Base-by-base conservation (phyloP, 495 filamentous ascomycete species). In the Cenococcum geophilum region DNA sequence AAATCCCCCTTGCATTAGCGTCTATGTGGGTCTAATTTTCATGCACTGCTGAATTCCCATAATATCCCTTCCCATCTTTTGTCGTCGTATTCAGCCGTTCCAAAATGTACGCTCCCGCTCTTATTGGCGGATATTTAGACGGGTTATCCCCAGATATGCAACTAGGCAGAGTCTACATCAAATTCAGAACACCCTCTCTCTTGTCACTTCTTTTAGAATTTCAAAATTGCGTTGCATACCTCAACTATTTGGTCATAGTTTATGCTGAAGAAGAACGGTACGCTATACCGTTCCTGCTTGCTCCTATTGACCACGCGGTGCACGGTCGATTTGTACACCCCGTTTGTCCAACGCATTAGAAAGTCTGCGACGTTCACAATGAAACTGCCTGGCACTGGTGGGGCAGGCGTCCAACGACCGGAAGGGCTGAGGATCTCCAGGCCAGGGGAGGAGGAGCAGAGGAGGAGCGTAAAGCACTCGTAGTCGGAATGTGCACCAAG, bases 391-490 rank as follows among this genome's bases (percentile, higher is more conserved):
- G 65, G 79, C 75, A 63, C 72, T 74, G 23, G 72, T 55, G 42
- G 12, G 1, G 70, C 71, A 34, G 27, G 54, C 35, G 80, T 76
- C 79, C 79, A 82, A 14, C 76, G 69, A 0, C 76, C 77, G 45
- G 76, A 75, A 42, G 76, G 77, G 43, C 75, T 77, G 1, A 83
- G 70, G 0, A 82, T 76, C 63, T 82, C 79, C 4, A 82, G 65
- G 1, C 77, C 79, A 0, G 79, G 76, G 0, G 70, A 73, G 18
- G 76, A 60, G 35, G 72, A 72, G 27, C 76, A 77, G 0, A 75
- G 76, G 0, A 79, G 70, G 34, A 80, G 76, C 0, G 78, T 80
- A 63, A 80, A 77, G 34, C 76, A 80, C 64, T 80, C 78, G 58
- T 71, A 78, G 61, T 80, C 78, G 16, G 76, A 77, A 61, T 81